A percentile compares a stretch with the other conserved stretches of the same genome.
Conservation (phyloP, 208 protist species). For the Trichomonas vaginalis region DNA sequence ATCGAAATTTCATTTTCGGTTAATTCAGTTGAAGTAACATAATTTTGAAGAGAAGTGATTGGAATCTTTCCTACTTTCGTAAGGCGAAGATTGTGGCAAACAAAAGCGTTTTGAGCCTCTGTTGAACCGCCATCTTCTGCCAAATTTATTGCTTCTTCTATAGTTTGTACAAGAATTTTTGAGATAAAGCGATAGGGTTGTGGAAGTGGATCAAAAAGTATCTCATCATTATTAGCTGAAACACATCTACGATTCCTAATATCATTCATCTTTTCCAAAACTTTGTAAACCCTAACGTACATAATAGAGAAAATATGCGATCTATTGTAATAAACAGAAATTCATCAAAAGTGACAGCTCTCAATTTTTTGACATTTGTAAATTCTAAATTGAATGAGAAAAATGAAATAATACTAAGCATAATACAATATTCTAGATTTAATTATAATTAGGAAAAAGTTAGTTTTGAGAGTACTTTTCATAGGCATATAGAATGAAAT, state of each 20-base stretch:
- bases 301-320: no score
- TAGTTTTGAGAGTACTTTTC: no score
- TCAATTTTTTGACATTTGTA: no score
- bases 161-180: neutral
- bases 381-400: no score
- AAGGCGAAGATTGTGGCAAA: neutral
- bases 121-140: neutral
- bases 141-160: slow-evolving; percentile 1
- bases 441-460: no score
- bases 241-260: neutral
- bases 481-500: no score
- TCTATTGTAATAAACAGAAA: no score
- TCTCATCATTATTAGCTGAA: neutral
- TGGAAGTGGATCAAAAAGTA: neutral
- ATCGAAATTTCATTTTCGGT: neutral
- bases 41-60: neutral
- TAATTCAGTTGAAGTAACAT: neutral
- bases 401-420: no score
- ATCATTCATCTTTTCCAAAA: neutral
- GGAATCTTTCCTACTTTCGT: slow-evolving; percentile 3
- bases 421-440: no score
- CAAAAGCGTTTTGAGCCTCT: neutral
- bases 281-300: no score
- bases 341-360: no score
- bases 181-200: neutral